phyloP scores from a whole-genome alignment of 164 flowering plant species.

The Liquidambar formosana region DNA sequence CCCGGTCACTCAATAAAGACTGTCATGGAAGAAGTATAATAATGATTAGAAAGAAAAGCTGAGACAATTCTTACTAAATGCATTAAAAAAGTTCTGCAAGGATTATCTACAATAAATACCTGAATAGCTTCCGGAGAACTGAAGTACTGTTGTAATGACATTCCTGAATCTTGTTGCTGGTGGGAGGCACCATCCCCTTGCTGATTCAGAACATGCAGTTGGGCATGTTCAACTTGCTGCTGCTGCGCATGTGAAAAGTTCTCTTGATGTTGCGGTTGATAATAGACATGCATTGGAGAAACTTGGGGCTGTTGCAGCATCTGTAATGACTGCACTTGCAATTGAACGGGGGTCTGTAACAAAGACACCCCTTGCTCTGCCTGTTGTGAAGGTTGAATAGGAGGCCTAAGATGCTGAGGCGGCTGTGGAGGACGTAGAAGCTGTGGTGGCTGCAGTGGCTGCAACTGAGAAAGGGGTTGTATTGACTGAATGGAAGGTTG shows the following conservation, averaged over 20 bases:
- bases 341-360: conserved; percentile 54
- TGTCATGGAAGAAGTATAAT: conserved; percentile 29
- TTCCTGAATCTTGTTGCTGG: conserved; percentile 61
- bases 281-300: conserved; percentile 54
- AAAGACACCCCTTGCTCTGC: conserved; percentile 57
- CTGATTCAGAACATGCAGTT: conserved; percentile 36
- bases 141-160: conserved; percentile 74
- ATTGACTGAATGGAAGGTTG: conserved; percentile 46
- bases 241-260: conserved; percentile 39
- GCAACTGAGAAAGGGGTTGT: conserved; percentile 63
- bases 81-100: background rate
- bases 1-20: conserved; percentile 89
- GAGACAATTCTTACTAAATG: background rate
- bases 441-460: conserved; percentile 89
- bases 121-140: conserved; percentile 93
- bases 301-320: conserved; percentile 66
- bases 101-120: conserved; percentile 35
- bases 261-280: conserved; percentile 62
- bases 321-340: conserved; percentile 60
- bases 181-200: conserved; percentile 50
- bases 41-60: conserved; percentile 3
- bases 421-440: conserved; percentile 69
- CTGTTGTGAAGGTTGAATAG: conserved; percentile 55
- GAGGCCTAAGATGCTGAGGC: conserved; percentile 77
- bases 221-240: conserved; percentile 45